Percentiles rank a stretch among this genome's conserved stretches.
Evolutionary conservation across 352 stramenopile genomes (phyloP).

Genomic region (Phytophthora sp.): DNA sequence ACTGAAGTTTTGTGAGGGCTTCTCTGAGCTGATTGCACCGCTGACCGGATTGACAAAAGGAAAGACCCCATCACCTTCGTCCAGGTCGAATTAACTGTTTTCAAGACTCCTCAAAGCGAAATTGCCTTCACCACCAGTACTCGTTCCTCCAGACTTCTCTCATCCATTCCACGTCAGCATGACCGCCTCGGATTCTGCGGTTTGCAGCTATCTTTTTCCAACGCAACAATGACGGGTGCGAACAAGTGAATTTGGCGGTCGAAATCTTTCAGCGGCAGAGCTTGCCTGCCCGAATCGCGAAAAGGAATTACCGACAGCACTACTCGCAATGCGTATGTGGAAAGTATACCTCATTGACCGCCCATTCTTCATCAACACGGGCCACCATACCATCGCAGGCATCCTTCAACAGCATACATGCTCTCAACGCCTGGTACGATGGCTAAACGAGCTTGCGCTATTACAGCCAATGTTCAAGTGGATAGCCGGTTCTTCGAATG

Average conservation of each 20-base stretch:
- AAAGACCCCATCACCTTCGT: too few species aligned
- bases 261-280: not conserved
- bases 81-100: not conserved
- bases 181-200: not conserved
- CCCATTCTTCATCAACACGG: not conserved
- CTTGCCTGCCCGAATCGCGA: not conserved
- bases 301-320: not conserved
- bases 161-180: not conserved
- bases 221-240: not conserved
- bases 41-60: not conserved
- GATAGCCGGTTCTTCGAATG: not conserved
- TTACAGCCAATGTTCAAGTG: slow-evolving; percentile 14
- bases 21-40: not conserved
- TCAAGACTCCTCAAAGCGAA: too few species aligned
- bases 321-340: not conserved
- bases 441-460: slow-evolving; percentile 8
- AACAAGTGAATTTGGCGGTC: not conserved
- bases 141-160: not conserved
- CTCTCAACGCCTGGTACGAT: not conserved
- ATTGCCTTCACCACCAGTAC: not conserved
- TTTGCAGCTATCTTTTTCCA: not conserved
- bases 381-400: not conserved
- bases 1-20: not conserved
- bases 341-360: not conserved
- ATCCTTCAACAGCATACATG: too few species aligned